Conservation (phyloP, 2,329 filamentous ascomycete species). For the Arthrinium phaeospermum region DNA sequence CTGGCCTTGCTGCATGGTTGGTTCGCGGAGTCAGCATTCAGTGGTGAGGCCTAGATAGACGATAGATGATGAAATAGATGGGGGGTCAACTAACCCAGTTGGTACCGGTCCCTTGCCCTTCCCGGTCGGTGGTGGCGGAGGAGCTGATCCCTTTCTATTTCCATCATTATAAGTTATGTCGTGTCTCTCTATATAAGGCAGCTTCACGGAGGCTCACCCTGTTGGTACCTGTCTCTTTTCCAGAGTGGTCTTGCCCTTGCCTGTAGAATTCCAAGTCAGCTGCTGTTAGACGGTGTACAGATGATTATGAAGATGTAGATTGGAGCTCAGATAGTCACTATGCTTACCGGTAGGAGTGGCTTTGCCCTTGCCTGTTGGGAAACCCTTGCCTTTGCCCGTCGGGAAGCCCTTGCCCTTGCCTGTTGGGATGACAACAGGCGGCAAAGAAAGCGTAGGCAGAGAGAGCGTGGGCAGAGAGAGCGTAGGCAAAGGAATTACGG, state of each 20-base stretch:
- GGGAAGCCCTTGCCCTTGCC: background rate
- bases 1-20: background rate
- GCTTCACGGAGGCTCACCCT: background rate
- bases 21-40: background rate
- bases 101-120: slow-evolving; percentile 5
- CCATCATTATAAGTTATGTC: background rate
- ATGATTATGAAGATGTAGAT: background rate
- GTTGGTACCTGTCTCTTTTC: background rate
- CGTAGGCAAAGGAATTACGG: background rate
- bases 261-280: background rate
- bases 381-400: background rate
- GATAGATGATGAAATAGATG: background rate
- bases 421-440: background rate
- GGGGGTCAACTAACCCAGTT: background rate
- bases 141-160: background rate
- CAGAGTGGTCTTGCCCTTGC: slow-evolving; percentile 4
- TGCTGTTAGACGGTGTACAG: background rate
- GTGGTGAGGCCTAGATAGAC: background rate
- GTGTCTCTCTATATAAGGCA: background rate
- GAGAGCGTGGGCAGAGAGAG: background rate
- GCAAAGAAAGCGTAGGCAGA: background rate
- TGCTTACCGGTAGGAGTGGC: background rate
- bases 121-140: background rate
- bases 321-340: too few relatives aligned
- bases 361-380: background rate